phyloP scores from a whole-genome alignment of 2,329 filamentous ascomycete genomes.

The Ophiostoma ips region DNA sequence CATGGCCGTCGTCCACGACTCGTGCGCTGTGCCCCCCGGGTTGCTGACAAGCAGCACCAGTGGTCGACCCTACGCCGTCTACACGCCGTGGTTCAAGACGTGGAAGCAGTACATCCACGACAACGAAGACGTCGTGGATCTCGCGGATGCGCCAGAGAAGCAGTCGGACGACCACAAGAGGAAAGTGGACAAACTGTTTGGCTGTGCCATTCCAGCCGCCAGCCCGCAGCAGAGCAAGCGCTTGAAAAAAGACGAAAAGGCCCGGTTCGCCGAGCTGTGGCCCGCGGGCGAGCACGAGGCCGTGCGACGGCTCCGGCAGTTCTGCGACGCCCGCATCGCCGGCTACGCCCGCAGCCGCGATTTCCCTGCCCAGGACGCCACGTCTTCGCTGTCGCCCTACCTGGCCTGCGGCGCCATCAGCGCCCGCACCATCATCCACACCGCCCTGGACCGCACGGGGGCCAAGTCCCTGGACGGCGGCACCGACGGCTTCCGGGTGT shows the following conservation, averaged over 20 bases:
- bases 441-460: conserved; percentile 47
- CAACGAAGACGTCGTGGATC: conserved; percentile 51
- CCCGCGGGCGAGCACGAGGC: conserved; percentile 44
- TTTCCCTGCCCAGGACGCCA: conserved; percentile 46
- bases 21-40: conserved; percentile 68
- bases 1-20: conserved; percentile 65
- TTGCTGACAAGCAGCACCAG: conserved; percentile 48
- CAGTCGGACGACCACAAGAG: conserved; percentile 35
- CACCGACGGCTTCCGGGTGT: conserved; percentile 49
- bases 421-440: conserved; percentile 49
- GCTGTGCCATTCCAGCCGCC: conserved; percentile 42
- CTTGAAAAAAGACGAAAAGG: conserved; percentile 43
- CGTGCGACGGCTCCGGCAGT: conserved; percentile 45
- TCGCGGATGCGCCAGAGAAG: conserved; percentile 40
- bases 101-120: conserved; percentile 64
- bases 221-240: conserved; percentile 52
- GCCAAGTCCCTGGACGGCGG: conserved; percentile 53
- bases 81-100: conserved; percentile 64
- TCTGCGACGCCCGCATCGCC: conserved; percentile 35
- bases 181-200: conserved; percentile 43
- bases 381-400: conserved; percentile 59
- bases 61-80: conserved; percentile 73
- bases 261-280: conserved; percentile 46
- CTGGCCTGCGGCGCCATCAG: conserved; percentile 50
- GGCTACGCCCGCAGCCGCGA: conserved; percentile 36